Evolutionary conservation across 2,329 filamentous ascomycete species (phyloP).

Genomic region (Aspergillus uvarum): DNA sequence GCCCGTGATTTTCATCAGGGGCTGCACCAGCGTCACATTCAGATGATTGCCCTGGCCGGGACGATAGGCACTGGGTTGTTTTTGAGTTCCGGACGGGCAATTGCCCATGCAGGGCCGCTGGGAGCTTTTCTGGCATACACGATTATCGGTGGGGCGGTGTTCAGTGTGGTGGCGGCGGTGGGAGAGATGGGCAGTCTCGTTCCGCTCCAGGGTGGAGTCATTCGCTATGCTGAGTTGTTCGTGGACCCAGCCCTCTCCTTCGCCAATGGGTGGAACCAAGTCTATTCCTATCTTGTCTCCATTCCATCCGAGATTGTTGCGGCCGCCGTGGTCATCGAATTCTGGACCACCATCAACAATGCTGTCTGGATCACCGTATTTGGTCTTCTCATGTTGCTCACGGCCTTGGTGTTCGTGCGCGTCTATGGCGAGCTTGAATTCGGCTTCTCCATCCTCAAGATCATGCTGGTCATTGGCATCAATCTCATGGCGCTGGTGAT

Average conservation of each 20-base stretch:
- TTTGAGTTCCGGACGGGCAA: slow-evolving; percentile 35
- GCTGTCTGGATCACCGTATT: slow-evolving; percentile 48
- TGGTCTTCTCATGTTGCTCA: slow-evolving; percentile 35
- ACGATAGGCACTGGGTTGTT: slow-evolving; percentile 42
- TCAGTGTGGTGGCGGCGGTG: slow-evolving; percentile 34
- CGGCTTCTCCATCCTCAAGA: slow-evolving; percentile 55
- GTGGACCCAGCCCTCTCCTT: slow-evolving; percentile 39
- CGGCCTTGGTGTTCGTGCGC: slow-evolving; percentile 38
- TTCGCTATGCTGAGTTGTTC: slow-evolving; percentile 38
- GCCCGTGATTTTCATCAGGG: slow-evolving; percentile 25
- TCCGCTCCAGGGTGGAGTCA: slow-evolving; percentile 40
- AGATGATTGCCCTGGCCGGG: slow-evolving; percentile 42
- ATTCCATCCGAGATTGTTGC: slow-evolving; percentile 37
- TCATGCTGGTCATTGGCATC: slow-evolving; percentile 61
- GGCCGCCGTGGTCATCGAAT: slow-evolving; percentile 53
- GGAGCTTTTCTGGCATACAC: slow-evolving; percentile 40
- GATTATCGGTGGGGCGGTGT: slow-evolving; percentile 37
- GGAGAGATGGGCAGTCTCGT: slow-evolving; percentile 41
- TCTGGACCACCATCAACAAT: slow-evolving; percentile 51
- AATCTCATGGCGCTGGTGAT: slow-evolving; percentile 56
- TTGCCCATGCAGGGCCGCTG: slow-evolving; percentile 33
- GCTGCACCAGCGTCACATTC: slow-evolving; percentile 35
- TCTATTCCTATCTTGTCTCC: slow-evolving; percentile 34
- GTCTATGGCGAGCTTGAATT: slow-evolving; percentile 56
- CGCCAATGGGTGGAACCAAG: slow-evolving; percentile 42